Base-by-base conservation (phyloP, 768 basidiomycete species). In the Panaeolus cyanescens region DNA sequence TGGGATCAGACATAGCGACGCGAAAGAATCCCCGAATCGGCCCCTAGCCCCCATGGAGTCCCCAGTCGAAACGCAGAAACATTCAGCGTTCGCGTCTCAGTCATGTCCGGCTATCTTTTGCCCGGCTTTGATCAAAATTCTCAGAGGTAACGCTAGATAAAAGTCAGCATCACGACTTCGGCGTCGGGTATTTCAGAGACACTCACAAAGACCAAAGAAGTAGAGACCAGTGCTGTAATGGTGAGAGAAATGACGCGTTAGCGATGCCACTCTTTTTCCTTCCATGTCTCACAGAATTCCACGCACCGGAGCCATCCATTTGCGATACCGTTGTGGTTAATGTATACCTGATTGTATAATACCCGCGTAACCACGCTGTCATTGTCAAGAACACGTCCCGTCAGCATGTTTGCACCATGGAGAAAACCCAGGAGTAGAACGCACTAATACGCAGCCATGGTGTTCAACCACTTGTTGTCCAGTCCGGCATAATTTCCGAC, bases 401-500 rank as follows among this genome's bases (percentile, higher is more conserved):
- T 30, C 25, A 12, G 25, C 25, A 50, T 7, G 10, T 4, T 25
- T 4, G n/a, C n/a, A n/a, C n/a, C n/a, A n/a, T 28, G 25, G 6
- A 12, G 30, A 50, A 4, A 36, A 32, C n/a, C n/a, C 31, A 3
- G 32, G 32, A 10, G 19, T 17, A 13, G n/a, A n/a, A 65, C 74
- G 61, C 50, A 75, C 74, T 72, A 78, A n/a, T 66, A 64, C 10
- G 70, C 53, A 28, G 75, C 67, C 42, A 70, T 66, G n/a, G 62
- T 66, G 45, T 78, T 77, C 63, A 78, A 62, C 32, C 66, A 71
- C 28, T 58, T 59, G 54, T 71, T 64, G 33, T 75, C 72, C 9
- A 78, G 55, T 9, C 74, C 73, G 4, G 71, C 74, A 13, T 68
- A 59, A 56, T 72, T 72, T 15, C 69, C 75, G 15, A 70, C 75